phyloP scores from a whole-genome alignment of 2,329 filamentous ascomycete genomes.

The Cryphonectria carpinicola region DNA sequence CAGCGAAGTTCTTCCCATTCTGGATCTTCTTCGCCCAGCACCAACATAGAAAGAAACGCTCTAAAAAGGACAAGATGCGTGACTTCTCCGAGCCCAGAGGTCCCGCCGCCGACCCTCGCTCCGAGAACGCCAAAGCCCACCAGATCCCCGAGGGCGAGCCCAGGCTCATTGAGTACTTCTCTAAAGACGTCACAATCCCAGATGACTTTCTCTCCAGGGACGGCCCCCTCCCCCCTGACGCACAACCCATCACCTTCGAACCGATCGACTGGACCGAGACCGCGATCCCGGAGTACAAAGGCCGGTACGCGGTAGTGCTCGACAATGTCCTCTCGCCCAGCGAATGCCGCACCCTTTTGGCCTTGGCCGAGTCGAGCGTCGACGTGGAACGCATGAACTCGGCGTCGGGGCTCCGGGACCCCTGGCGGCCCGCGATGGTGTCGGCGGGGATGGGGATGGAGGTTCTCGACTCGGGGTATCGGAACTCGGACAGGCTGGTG shows the following conservation, averaged over 20 bases:
- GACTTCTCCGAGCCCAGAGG: constrained; percentile 8
- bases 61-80: constrained; percentile 11
- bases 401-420: constrained; percentile 31
- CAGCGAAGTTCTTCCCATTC: not conserved
- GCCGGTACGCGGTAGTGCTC: constrained; percentile 62
- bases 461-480: constrained; percentile 56
- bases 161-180: constrained; percentile 34
- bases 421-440: constrained; percentile 72
- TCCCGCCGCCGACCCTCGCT: constrained; percentile 17
- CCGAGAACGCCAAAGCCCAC: constrained; percentile 17
- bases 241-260: constrained; percentile 48
- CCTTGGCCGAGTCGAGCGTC: constrained; percentile 55
- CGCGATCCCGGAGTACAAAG: constrained; percentile 55
- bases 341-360: constrained; percentile 64
- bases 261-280: constrained; percentile 59
- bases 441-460: constrained; percentile 67
- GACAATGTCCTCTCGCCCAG: constrained; percentile 64
- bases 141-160: constrained; percentile 22
- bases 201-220: constrained; percentile 48
- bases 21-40: not conserved
- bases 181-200: constrained; percentile 45
- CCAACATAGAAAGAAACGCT: not conserved
- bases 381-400: constrained; percentile 44
- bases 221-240: constrained; percentile 46
- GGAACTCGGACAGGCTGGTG: constrained; percentile 78